phyloP scores from a whole-genome alignment of 2,329 filamentous ascomycete species.

The Penicillium sp. region DNA sequence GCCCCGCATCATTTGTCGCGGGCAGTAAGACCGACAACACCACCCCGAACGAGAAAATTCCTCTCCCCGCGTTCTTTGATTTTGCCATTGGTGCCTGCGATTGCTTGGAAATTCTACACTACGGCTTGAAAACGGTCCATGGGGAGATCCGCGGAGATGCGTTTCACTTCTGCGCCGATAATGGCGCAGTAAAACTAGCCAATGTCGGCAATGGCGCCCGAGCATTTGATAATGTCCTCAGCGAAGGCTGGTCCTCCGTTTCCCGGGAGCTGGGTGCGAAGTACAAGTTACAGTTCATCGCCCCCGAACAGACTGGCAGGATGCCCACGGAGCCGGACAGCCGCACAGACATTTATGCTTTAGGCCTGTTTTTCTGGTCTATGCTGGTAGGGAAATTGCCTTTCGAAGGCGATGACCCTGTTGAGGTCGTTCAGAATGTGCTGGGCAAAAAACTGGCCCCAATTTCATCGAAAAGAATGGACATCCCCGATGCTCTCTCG shows the following conservation, averaged over 20 bases:
- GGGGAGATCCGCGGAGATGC: conserved; percentile 87
- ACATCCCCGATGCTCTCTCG: conserved; percentile 77
- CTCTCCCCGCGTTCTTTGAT: conserved; percentile 72
- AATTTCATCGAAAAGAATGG: conserved; percentile 70
- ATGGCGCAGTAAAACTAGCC: conserved; percentile 67
- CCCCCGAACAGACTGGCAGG: conserved; percentile 88
- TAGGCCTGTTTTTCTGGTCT: conserved; percentile 85
- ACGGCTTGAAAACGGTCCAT: conserved; percentile 78
- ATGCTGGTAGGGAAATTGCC: conserved; percentile 73
- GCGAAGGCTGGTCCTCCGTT: conserved; percentile 77
- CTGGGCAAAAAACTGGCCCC: conserved; percentile 71
- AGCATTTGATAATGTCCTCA: conserved; percentile 86
- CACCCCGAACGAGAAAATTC: conserved; percentile 56
- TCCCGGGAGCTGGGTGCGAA: conserved; percentile 80
- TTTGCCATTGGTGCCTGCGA: conserved; percentile 86
- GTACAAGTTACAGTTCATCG: conserved; percentile 85
- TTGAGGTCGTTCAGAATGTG: conserved; percentile 89
- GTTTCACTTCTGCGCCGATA: conserved; percentile 75
- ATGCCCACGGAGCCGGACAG: conserved; percentile 89
- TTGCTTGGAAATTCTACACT: conserved; percentile 85
- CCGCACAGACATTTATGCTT: conserved; percentile 86
- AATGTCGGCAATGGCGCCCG: conserved; percentile 82
- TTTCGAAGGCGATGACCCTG: conserved; percentile 71
- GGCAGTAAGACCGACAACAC: conserved; percentile 49
- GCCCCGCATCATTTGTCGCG: conserved; percentile 65